These are phyloP conservation scores for Lactarius psammicola DNA, from an alignment of 768 basidiomycete genomes.

Conservation along the genomic window DNA sequence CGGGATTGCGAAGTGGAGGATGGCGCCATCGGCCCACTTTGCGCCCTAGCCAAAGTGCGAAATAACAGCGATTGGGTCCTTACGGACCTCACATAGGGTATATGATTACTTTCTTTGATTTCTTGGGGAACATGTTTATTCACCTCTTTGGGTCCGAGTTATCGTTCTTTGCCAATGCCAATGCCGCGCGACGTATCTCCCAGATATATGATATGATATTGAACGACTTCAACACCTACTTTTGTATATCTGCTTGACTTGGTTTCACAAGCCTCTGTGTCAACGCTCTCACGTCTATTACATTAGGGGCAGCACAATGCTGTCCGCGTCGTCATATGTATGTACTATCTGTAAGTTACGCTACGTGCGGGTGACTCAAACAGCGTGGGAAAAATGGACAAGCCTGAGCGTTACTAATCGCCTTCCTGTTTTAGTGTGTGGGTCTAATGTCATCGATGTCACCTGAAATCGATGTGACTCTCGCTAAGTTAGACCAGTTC, in stretches of 20 bases:
- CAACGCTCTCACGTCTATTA: too few relatives aligned
- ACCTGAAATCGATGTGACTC: too few relatives aligned
- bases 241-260: not conserved
- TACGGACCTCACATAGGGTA: not conserved
- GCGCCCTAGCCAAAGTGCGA: conserved; percentile 8
- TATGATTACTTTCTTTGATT: not conserved
- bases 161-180: not conserved
- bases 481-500: too few relatives aligned
- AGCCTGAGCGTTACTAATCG: too few relatives aligned
- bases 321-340: too few relatives aligned
- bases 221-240: not conserved
- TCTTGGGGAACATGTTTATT: not conserved
- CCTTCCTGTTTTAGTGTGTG: too few relatives aligned
- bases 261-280: not conserved
- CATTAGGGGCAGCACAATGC: too few relatives aligned
- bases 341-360: too few relatives aligned
- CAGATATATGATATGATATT: not conserved
- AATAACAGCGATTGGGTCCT: conserved; percentile 6
- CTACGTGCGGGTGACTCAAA: too few relatives aligned
- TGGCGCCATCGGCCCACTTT: conserved; percentile 1
- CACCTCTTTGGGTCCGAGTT: not conserved
- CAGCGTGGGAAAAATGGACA: too few relatives aligned
- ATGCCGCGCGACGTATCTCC: not conserved
- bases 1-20: conserved; percentile 16
- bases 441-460: too few relatives aligned